A percentile compares a stretch with the other conserved stretches of the same genome.
Evolutionary conservation across 169 alveolate species (phyloP).

Genomic region (Plasmodium relictum): DNA sequence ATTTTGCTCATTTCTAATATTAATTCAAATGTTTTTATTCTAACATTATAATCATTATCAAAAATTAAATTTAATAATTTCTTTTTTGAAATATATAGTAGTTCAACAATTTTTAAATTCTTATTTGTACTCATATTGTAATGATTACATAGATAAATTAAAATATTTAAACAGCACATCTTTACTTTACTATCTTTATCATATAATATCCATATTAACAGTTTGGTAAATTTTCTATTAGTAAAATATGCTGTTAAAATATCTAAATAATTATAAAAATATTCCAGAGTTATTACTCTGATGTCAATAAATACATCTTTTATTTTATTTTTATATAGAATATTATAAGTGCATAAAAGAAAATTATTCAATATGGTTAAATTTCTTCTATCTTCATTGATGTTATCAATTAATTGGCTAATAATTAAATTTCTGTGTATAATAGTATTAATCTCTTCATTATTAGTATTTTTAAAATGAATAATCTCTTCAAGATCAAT

Average conservation of each 20-base stretch:
- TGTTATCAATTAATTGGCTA: slow-evolving; percentile 63
- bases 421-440: slow-evolving; percentile 68
- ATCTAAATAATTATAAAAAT: slow-evolving; percentile 35
- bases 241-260: slow-evolving; percentile 36
- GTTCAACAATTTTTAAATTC: slow-evolving; percentile 66
- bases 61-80: slow-evolving; percentile 68
- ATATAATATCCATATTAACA: slow-evolving; percentile 66
- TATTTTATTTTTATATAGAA: slow-evolving; percentile 63
- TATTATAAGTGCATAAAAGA: slow-evolving; percentile 51
- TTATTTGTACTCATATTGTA: slow-evolving; percentile 34
- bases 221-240: slow-evolving; percentile 66
- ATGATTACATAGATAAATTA: slow-evolving; percentile 56
- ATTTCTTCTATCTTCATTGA: slow-evolving; percentile 67
- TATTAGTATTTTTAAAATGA: slow-evolving; percentile 12
- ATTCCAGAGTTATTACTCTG: slow-evolving; percentile 51
- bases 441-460: slow-evolving; percentile 18
- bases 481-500: slow-evolving; percentile 63
- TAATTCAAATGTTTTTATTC: slow-evolving; percentile 73
- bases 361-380: slow-evolving; percentile 67
- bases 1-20: slow-evolving; percentile 73
- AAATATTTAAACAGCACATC: slow-evolving; percentile 15
- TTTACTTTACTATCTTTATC: slow-evolving; percentile 73
- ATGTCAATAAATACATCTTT: slow-evolving; percentile 74
- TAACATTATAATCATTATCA: slow-evolving; percentile 61
- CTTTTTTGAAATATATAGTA: slow-evolving; percentile 57